Evolutionary conservation across 768 basidiomycete species (phyloP).

Genomic region (Roridomyces roridus): DNA sequence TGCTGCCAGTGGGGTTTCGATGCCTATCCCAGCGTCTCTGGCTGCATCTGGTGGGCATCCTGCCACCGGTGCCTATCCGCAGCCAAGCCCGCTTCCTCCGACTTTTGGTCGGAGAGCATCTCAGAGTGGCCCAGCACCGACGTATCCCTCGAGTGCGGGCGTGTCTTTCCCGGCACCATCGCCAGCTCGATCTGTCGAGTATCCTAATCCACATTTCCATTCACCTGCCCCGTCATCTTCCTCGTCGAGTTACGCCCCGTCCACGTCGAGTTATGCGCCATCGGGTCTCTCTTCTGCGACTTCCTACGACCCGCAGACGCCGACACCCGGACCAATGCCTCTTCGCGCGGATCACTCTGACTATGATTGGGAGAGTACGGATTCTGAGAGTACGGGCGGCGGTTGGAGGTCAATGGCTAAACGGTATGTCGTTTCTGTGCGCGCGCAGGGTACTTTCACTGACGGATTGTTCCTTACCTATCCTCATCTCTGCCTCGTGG

Average conservation of each 20-base stretch:
- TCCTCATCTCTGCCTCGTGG: background rate
- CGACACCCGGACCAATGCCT: slow-evolving; percentile 3
- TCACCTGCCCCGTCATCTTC: background rate
- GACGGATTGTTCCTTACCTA: too few species aligned
- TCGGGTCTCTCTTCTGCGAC: background rate
- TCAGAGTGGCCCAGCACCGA: background rate
- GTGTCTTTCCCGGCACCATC: slow-evolving; percentile 6
- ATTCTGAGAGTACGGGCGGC: slow-evolving; percentile 4
- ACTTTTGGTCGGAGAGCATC: background rate
- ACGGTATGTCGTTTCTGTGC: background rate
- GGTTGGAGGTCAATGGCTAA: background rate
- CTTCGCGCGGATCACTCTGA: background rate
- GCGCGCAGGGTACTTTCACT: too few species aligned
- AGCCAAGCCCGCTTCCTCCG: background rate
- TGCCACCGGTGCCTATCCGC: background rate
- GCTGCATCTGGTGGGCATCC: background rate
- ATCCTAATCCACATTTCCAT: too few species aligned
- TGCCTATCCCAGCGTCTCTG: slow-evolving; percentile 4
- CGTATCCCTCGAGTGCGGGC: slow-evolving; percentile 10
- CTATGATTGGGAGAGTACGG: slow-evolving; percentile 14
- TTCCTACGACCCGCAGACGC: background rate
- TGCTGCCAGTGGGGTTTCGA: background rate
- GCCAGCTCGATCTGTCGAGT: too few species aligned
- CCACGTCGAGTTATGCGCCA: too few species aligned
- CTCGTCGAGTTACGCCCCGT: background rate